Base-by-base conservation (phyloP, 129 eudicot species). In the Smallanthus sonchifolius region DNA sequence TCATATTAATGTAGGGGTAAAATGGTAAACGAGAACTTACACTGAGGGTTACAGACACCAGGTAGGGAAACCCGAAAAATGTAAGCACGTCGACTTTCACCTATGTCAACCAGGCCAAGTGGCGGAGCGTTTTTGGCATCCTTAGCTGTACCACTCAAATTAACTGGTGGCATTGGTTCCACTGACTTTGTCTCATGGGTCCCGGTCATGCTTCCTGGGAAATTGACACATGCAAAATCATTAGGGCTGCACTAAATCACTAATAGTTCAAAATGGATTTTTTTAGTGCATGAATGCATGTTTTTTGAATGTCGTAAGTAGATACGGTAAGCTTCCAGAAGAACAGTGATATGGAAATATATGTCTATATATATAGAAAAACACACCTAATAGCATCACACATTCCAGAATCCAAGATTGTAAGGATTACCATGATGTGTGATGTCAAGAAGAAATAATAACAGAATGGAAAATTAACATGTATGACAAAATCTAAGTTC, bases 41-140 rank as follows among this genome's bases (percentile, higher is more conserved):
- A 77, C 38, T 69, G 76, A 15, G 85, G 83, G 69, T 74, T 65
- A 67, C 78, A 61, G 57, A 84, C 83, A 72, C 96, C 96, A 5
- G 96, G 90, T 20, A 89, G 75, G 69, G 92, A 86, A 79, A 84
- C 90, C 44, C 77, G 88, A 24, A 86, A 80, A 56, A 85, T 62
- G 73, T 87, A 89, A 10, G 88, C 96, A 44, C 73, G 74, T 39
- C 62, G 75, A 56, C 85, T 81, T 43, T 55, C 62, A 37, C 96
- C 87, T 65, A 89, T 79, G 40, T 89, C 92, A 51, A 85, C 85
- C 44, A 72, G 67, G 56, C 92, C 96, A 65, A 86, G 80, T 8
- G 88, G 72, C 37, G 86, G 90, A 60, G 78, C 86, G 52, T 24
- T 8, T 64, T 67, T 69, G 45, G 78, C 89, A 80, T 73, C 83